These are phyloP conservation scores for Peniophora sp. DNA, from an alignment of 1,284 basidiomycete species.

Conservation along the genomic window DNA sequence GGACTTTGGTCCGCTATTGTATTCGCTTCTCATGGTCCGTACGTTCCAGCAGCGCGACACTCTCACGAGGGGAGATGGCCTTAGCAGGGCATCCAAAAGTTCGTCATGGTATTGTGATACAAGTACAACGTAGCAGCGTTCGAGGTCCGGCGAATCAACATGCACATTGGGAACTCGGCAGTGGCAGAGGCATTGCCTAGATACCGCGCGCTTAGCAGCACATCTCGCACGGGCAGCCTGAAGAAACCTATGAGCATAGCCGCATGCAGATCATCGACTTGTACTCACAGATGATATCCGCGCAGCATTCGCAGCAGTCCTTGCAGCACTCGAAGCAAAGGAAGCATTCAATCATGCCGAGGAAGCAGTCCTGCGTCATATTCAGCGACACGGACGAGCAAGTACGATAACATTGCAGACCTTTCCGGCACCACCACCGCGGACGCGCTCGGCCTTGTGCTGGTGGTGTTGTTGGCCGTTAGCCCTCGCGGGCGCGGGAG, in stretches of 20 bases:
- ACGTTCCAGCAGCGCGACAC: too few relatives aligned
- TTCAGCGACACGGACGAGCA: background rate
- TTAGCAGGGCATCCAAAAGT: too few relatives aligned
- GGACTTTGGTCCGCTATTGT: too few relatives aligned
- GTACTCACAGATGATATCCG: slow-evolving; percentile 35
- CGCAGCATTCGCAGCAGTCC: slow-evolving; percentile 35
- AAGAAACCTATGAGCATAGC: slow-evolving; percentile 1
- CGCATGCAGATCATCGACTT: background rate
- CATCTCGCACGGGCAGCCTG: slow-evolving; percentile 36
- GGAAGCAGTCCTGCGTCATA: slow-evolving; percentile 45
- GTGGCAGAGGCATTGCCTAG: too few relatives aligned
- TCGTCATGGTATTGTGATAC: too few relatives aligned
- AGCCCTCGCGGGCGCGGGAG: slow-evolving; percentile 22
- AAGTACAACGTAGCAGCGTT: too few relatives aligned
- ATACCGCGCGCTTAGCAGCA: slow-evolving; percentile 21
- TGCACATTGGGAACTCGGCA: too few relatives aligned
- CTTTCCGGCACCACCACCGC: slow-evolving; percentile 56
- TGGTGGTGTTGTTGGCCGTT: slow-evolving; percentile 16
- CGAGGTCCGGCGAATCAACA: too few relatives aligned
- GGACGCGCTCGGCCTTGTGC: slow-evolving; percentile 41
- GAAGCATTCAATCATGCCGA: slow-evolving; percentile 53
- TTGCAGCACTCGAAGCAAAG: slow-evolving; percentile 45
- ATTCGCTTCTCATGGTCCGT: too few relatives aligned
- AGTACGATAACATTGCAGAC: slow-evolving; percentile 22
- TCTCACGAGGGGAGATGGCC: too few relatives aligned